Evolutionary conservation across 306 rosid genomes (phyloP).

Genomic region (Carpinus viminea): DNA sequence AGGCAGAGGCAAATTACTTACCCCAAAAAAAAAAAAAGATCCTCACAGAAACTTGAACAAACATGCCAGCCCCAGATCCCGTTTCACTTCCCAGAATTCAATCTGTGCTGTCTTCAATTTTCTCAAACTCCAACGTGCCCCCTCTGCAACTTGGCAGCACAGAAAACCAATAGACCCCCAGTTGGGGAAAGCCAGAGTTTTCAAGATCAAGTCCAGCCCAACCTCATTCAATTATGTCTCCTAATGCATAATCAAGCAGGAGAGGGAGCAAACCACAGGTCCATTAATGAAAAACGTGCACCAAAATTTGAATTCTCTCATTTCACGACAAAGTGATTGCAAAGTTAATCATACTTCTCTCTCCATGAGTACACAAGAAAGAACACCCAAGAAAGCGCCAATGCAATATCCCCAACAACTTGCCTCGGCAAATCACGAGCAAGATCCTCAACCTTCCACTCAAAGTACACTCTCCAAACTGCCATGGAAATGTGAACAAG

Average conservation of each 20-base stretch:
- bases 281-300: background rate
- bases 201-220: background rate
- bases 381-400: constrained; percentile 79
- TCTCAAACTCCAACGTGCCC: background rate
- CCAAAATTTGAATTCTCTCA: background rate
- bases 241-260: background rate
- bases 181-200: background rate
- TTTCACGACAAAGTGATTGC: background rate
- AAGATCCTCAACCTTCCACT: constrained; percentile 61
- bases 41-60: background rate
- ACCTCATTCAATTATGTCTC: background rate
- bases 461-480: constrained; percentile 76
- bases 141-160: background rate
- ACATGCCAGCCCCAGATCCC: background rate
- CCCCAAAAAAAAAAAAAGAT: background rate
- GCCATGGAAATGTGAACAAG: constrained; percentile 87
- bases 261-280: background rate
- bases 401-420: constrained; percentile 67
- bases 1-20: background rate
- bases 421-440: constrained; percentile 72
- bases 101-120: background rate
- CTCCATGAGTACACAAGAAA: constrained; percentile 77
- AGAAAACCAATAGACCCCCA: background rate
- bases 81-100: constrained; percentile 6
- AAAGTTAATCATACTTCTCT: constrained; percentile 76